Conservation (phyloP, 2,329 filamentous ascomycete species). For the Aspergillus intermedius region DNA sequence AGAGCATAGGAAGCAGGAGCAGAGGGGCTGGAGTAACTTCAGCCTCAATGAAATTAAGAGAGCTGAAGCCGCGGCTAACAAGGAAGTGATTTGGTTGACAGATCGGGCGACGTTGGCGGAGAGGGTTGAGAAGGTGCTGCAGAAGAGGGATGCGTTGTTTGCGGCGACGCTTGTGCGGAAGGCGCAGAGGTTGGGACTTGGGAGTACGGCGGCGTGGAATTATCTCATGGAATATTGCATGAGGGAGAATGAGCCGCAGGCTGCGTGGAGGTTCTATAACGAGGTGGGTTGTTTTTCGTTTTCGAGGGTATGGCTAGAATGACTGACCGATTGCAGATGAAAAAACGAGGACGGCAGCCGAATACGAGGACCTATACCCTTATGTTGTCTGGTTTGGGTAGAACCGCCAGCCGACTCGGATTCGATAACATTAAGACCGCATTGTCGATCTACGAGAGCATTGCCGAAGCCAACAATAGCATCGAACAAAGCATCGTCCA, state of each 20-base stretch:
- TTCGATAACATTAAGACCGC: constrained; percentile 59
- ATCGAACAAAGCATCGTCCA: constrained; percentile 73
- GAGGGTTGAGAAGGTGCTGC: constrained; percentile 57
- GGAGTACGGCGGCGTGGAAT: constrained; percentile 80
- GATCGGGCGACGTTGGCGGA: constrained; percentile 70
- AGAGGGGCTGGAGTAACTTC: neutral
- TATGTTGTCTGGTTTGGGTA: constrained; percentile 68
- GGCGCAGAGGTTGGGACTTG: constrained; percentile 56
- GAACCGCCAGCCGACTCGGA: constrained; percentile 44
- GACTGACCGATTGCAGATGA: constrained; percentile 61
- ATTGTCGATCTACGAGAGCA: constrained; percentile 67
- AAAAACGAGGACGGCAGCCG: constrained; percentile 77
- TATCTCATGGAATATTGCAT: constrained; percentile 69
- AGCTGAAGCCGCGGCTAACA: constrained; percentile 21
- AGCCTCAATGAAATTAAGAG: constrained; percentile 1
- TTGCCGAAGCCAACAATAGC: constrained; percentile 56
- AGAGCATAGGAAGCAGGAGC: neutral
- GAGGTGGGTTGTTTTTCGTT: constrained; percentile 51
- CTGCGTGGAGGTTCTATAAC: constrained; percentile 77
- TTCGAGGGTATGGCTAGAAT: neutral
- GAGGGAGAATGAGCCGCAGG: constrained; percentile 51
- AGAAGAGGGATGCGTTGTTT: constrained; percentile 55
- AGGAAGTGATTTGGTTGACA: constrained; percentile 56
- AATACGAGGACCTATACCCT: constrained; percentile 79
- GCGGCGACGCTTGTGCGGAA: constrained; percentile 62